Percentiles rank a stretch among this genome's conserved stretches.
Conservation (phyloP, 2,329 filamentous ascomycete genomes). For the Fusarium albosuccineum region DNA sequence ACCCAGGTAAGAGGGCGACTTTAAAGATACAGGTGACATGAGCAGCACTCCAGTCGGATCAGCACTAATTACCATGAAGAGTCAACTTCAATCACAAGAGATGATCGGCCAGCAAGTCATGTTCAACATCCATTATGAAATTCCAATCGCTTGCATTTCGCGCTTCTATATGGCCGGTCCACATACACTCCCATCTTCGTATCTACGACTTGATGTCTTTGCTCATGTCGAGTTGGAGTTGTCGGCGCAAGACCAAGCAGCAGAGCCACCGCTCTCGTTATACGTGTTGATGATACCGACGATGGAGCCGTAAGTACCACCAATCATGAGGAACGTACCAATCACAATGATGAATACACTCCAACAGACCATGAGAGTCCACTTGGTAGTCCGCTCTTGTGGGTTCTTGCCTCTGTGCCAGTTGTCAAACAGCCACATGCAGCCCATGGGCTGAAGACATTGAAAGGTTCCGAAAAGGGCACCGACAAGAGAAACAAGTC, state of each 20-base stretch:
- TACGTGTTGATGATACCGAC: constrained; percentile 52
- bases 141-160: too few relatives aligned
- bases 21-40: too few relatives aligned
- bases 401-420: constrained; percentile 30
- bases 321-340: constrained; percentile 56
- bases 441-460: constrained; percentile 48
- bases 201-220: too few relatives aligned
- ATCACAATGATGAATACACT: constrained; percentile 27
- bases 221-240: constrained; percentile 43
- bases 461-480: constrained; percentile 47
- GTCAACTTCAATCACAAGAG: too few relatives aligned
- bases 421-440: constrained; percentile 48
- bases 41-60: too few relatives aligned
- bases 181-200: too few relatives aligned
- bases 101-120: too few relatives aligned
- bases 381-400: constrained; percentile 6
- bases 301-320: constrained; percentile 60
- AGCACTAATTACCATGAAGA: too few relatives aligned
- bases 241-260: constrained; percentile 58
- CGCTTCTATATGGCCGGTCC: too few relatives aligned
- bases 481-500: constrained; percentile 47
- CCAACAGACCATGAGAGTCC: constrained; percentile 31
- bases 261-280: constrained; percentile 50
- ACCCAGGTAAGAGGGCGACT: too few relatives aligned
- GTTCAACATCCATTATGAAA: too few relatives aligned